Evolutionary conservation across 1,284 basidiomycete species (phyloP).

Genomic region (Ganoderma leucocontextum): DNA sequence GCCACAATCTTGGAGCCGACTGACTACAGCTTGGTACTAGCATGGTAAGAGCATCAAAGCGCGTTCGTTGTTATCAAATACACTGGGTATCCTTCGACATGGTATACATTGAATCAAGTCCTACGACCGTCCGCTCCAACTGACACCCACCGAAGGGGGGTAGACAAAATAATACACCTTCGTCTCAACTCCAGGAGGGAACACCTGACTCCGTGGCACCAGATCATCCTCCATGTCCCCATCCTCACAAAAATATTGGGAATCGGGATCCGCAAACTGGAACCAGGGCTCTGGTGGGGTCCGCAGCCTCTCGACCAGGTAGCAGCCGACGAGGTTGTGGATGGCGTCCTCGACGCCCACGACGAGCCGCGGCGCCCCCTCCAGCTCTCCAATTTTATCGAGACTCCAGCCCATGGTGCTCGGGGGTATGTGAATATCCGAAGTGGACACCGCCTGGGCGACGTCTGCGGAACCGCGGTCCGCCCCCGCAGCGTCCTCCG

Average conservation of each 20-base stretch:
- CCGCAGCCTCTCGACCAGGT: constrained; percentile 1
- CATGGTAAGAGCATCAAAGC: too few relatives aligned
- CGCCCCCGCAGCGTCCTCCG: not conserved
- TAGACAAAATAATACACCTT: constrained; percentile 1
- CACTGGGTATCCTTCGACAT: not conserved
- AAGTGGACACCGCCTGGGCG: not conserved
- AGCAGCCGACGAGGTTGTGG: constrained; percentile 5
- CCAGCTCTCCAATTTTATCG: not conserved
- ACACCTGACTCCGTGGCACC: not conserved
- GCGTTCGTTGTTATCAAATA: not conserved
- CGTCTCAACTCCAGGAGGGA: not conserved
- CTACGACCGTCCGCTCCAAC: not conserved
- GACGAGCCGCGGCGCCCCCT: not conserved
- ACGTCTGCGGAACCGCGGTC: not conserved
- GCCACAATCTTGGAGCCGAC: too few relatives aligned
- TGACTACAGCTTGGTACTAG: too few relatives aligned
- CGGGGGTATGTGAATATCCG: not conserved
- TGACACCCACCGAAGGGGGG: not conserved
- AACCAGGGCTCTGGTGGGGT: not conserved
- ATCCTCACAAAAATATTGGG: not conserved
- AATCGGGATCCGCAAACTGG: not conserved
- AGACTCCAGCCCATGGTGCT: constrained; percentile 1
- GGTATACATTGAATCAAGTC: not conserved
- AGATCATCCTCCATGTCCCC: not conserved
- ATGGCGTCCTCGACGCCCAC: constrained; percentile 6